Conservation (phyloP, 768 basidiomycete species). For the Dacryopinax primogenitus region DNA sequence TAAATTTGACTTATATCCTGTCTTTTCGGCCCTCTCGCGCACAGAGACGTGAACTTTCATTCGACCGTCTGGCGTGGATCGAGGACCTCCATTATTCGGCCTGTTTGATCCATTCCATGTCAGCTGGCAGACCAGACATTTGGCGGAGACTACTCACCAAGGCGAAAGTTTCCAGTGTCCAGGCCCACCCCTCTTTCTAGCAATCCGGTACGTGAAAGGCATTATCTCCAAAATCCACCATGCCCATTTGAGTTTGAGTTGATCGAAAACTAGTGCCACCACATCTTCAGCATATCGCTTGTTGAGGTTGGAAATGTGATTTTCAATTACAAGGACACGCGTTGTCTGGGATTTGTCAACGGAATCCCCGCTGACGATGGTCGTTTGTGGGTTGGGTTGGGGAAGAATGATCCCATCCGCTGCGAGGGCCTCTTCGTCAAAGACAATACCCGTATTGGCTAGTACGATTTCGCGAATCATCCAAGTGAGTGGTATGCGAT, state of each 20-base stretch:
- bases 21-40: conserved; percentile 41
- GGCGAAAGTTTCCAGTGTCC: neutral
- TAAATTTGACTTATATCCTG: conserved; percentile 34
- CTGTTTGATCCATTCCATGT: neutral
- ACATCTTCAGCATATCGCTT: conserved; percentile 23
- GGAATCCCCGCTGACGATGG: neutral
- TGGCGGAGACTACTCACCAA: neutral
- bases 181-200: neutral
- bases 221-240: conserved; percentile 71
- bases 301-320: neutral
- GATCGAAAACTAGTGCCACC: conserved; percentile 44
- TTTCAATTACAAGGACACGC: neutral
- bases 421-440: conserved; percentile 21
- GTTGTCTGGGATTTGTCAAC: neutral
- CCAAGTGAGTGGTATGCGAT: conserved; percentile 57
- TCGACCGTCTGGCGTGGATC: conserved; percentile 21
- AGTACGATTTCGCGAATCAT: conserved; percentile 54
- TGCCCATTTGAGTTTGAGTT: conserved; percentile 30
- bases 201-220: conserved; percentile 25
- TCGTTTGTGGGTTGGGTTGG: neutral
- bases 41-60: conserved; percentile 52
- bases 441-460: conserved; percentile 44
- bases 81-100: neutral
- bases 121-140: neutral
- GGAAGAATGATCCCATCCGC: conserved; percentile 14